Percentiles rank a stretch among this genome's conserved stretches.
These are phyloP conservation scores for Echria macrotheca DNA, from an alignment of 495 filamentous ascomycete species.

Conservation along the genomic window DNA sequence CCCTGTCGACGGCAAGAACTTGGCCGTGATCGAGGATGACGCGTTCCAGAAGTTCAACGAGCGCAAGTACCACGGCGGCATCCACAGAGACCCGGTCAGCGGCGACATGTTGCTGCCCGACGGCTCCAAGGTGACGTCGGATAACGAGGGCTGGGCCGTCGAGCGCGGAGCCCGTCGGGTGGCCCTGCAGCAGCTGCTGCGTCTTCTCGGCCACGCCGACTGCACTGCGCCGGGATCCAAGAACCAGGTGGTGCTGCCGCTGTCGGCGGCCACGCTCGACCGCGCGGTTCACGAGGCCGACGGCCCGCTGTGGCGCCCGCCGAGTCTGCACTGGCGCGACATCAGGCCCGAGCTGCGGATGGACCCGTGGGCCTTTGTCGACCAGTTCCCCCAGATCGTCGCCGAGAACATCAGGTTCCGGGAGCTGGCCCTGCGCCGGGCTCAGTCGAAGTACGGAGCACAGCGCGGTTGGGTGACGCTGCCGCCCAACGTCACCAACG, in stretches of 20 bases:
- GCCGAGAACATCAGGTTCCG: background rate
- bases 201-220: slow-evolving; percentile 21
- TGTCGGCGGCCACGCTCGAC: slow-evolving; percentile 8
- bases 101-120: slow-evolving; percentile 12
- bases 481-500: slow-evolving; percentile 15
- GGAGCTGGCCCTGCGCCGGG: background rate
- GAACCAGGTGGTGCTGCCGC: slow-evolving; percentile 27
- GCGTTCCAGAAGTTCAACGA: slow-evolving; percentile 6
- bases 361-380: no score
- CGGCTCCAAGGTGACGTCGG: background rate
- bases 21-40: slow-evolving; percentile 10
- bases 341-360: no score
- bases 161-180: slow-evolving; percentile 37
- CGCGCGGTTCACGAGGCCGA: background rate
- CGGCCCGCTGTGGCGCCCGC: slow-evolving; percentile 15
- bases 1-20: slow-evolving; percentile 1
- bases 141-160: slow-evolving; percentile 11
- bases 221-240: no score
- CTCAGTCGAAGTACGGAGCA: background rate
- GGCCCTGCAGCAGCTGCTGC: slow-evolving; percentile 35
- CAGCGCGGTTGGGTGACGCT: slow-evolving; percentile 3
- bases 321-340: no score
- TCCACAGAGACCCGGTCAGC: slow-evolving; percentile 8
- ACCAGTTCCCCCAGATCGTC: slow-evolving; percentile 1
- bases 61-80: background rate